Evolutionary conservation across 1,139 yeast species (phyloP), one percentile per base, ranked within the genome.

Genomic region (Debaryomycetaceae sp.): DNA sequence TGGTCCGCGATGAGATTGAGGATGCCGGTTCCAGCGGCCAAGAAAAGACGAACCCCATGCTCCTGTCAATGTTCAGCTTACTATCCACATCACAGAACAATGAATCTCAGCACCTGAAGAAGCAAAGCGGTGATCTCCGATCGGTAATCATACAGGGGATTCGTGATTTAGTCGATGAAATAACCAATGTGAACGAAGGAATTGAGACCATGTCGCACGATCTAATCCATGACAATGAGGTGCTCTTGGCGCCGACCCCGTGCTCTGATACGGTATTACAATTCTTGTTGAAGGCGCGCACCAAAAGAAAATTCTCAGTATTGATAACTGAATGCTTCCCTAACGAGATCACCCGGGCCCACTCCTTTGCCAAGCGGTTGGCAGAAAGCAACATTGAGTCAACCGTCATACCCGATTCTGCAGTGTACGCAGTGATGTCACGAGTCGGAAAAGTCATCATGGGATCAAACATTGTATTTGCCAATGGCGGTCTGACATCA

Each of bases 361-460:
- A 85, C 45, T 62, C 58, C 34, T 85, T 90, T 51, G 95, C 92
- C 13, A 73, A 74, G 44, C 73, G 71, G 34, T 67, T 92, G 39
- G 80, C 94, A 2, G 78, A 76, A 34, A 85, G 90, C 33, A 83
- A 90, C 32, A 85, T 92, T 32, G 95, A 86, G 38, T 78, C 96
- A 1, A 81, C 86, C 3, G 70, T 92, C 31, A 82, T 92, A 27
- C 97, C 98, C 0, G 99, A 92, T 49, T 71, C 93, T 4, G 80
- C 95, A 16, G 86, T 80, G 0, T 85, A 80, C 53, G 97, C 98
- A 0, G 82, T 92, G 28, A 92, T 92, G 98, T 81, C 96, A 28
- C 66, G 96, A 38, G 98, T 92, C 3, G 96, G 97, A 27, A 92
- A 92, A 52, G 98, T 92, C 16, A 74, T 90, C 36, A 73, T 92